Conservation (phyloP, 2,329 filamentous ascomycete species). For the Talaromyces rugulosus region DNA sequence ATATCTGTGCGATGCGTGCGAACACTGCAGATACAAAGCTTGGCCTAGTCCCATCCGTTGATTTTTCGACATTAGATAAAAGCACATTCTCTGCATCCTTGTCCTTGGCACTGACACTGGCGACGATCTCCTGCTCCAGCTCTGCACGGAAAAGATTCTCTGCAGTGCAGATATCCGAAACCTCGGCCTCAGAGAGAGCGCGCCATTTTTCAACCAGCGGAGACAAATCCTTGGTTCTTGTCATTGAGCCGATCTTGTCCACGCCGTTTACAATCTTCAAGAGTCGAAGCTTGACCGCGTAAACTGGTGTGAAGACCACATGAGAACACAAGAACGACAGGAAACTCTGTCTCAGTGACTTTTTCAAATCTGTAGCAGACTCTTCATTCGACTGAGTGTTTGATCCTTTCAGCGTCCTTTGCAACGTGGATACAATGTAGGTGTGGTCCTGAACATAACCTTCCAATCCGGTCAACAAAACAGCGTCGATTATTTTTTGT, state of each 20-base stretch:
- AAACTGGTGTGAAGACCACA: constrained; percentile 62
- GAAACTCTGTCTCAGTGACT: constrained; percentile 61
- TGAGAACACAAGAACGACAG: constrained; percentile 72
- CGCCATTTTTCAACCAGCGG: constrained; percentile 70
- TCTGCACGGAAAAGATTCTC: constrained; percentile 47
- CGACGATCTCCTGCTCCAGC: constrained; percentile 51
- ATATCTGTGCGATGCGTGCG: constrained; percentile 64
- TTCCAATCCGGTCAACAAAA: constrained; percentile 72
- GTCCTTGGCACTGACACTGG: constrained; percentile 53
- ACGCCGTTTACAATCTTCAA: constrained; percentile 69
- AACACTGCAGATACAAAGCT: constrained; percentile 65
- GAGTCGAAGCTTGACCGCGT: constrained; percentile 65
- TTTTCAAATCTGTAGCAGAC: constrained; percentile 53
- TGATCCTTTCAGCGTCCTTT: constrained; percentile 55
- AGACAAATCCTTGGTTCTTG: constrained; percentile 71
- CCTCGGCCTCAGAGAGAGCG: constrained; percentile 49
- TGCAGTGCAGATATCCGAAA: constrained; percentile 45
- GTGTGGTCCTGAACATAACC: constrained; percentile 78
- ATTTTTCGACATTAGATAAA: constrained; percentile 46
- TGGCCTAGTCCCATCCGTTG: constrained; percentile 40
- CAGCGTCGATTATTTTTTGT: constrained; percentile 58
- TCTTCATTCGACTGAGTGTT: constrained; percentile 24
- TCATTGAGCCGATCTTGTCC: constrained; percentile 66
- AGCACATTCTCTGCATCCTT: constrained; percentile 55
- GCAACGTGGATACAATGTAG: constrained; percentile 63